These are phyloP conservation scores for Phytophthora constricta DNA, from an alignment of 352 stramenopile genomes.

Conservation along the genomic window DNA sequence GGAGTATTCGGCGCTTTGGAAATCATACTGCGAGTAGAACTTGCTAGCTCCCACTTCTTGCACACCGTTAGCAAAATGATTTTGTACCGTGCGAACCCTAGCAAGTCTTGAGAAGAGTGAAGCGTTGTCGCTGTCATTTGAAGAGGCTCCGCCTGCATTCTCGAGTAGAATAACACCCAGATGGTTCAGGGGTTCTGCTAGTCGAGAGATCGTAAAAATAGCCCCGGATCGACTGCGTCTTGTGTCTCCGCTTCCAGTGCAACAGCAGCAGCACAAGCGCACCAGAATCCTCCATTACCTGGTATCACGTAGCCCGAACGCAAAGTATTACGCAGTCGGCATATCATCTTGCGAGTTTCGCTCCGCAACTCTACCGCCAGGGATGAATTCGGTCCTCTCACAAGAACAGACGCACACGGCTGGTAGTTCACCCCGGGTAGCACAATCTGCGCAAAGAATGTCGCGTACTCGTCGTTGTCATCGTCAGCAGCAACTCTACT, in stretches of 20 bases:
- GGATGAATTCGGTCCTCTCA: conserved; percentile 30
- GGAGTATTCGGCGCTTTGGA: conserved; percentile 20
- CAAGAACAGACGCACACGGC: conserved; percentile 20
- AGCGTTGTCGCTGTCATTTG: conserved; percentile 1
- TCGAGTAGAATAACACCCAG: conserved; percentile 32
- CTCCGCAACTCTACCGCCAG: conserved; percentile 28
- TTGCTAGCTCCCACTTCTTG: conserved; percentile 28
- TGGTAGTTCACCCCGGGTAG: conserved; percentile 3
- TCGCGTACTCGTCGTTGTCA: conserved; percentile 12
- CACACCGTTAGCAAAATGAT: conserved; percentile 26
- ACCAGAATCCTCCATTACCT: conserved; percentile 36
- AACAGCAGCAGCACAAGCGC: conserved; percentile 29
- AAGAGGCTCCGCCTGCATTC: conserved; percentile 8
- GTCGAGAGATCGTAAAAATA: conserved; percentile 15
- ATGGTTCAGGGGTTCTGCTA: conserved; percentile 20
- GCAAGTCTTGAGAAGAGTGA: conserved; percentile 31
- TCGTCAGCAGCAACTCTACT: conserved; percentile 16
- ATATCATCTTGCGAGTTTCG: conserved; percentile 20
- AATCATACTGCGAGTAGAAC: conserved; percentile 34
- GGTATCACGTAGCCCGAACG: conserved; percentile 27
- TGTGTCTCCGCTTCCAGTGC: conserved; percentile 7
- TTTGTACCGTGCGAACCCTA: conserved; percentile 18
- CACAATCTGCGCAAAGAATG: conserved; percentile 24
- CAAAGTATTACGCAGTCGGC: conserved; percentile 28
- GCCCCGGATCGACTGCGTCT: not conserved